Base-by-base conservation (phyloP, 768 basidiomycete species). In the Podaxis carcinomalis region DNA sequence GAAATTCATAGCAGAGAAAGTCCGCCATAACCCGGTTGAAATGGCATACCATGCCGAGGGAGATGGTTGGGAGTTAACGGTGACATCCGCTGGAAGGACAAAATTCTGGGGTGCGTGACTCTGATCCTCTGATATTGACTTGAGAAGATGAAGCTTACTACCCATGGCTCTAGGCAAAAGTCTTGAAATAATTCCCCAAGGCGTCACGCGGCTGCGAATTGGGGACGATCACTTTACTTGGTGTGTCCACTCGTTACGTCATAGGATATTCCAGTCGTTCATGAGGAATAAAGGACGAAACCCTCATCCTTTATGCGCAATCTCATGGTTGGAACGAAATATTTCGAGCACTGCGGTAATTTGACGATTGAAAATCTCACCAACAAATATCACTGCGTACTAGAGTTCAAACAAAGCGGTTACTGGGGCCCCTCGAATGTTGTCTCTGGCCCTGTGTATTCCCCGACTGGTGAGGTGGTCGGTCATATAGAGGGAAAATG, bases 251-350 rank as follows among this genome's bases (percentile, higher is more conserved):
- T 19, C n/a, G 19, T 46, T 21, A 16, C 40, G 6, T 57, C 6
- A 62, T 49, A 42, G 40, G 5, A 25, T 49, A 57, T 11, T 4
- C 19, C 19, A 32, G 56, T 62, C 53, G 46, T 40, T 36, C 32
- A 32, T 32, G 32, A 32, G 21, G 50, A 6, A 13, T 3, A 10
- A 66, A 93, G 93, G 92, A 88, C 83, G 51, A 91, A 89, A 65
- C 93, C 93, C 1, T 92, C 91, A 0, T 90, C 90, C 2, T 95
- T 94, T 73, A 86, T 94, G 78, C 78, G 93, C 62, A 94, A 94
- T 73, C 76, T 95, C 60, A 87, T 95, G 84, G 88, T 92, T 73
- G 93, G 93, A 9, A 89, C 90, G 25, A 94, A 94, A 68, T 95
- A 95, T 69, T 80, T 95, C 27, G 93, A 94, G 69, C 93, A 94